Percentiles rank a stretch among this genome's conserved stretches.
Evolutionary conservation across 495 filamentous ascomycete genomes (phyloP).

Genomic region (Entonaema liquescens): DNA sequence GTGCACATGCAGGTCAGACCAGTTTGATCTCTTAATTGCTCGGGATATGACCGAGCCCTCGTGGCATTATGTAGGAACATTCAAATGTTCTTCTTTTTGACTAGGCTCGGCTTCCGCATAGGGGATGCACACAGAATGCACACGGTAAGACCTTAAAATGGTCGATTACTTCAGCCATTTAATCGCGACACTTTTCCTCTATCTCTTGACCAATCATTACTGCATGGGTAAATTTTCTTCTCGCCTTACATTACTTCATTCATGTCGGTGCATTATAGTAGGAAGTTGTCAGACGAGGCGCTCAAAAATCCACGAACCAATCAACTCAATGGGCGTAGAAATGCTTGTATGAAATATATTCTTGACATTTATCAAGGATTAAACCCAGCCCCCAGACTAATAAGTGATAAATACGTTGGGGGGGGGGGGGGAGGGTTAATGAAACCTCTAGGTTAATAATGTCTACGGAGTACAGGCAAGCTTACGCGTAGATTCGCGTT

Average conservation of each 20-base stretch:
- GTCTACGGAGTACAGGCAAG: not conserved
- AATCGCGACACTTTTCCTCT: not conserved
- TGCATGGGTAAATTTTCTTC: not conserved
- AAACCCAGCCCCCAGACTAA: not conserved
- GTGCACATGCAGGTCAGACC: not conserved
- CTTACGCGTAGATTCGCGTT: conserved; percentile 42
- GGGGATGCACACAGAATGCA: not conserved
- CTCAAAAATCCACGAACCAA: not conserved
- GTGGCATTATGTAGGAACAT: not conserved
- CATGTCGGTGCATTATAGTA: not conserved
- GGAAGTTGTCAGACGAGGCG: not conserved
- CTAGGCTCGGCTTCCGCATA: not conserved
- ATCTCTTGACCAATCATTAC: not conserved
- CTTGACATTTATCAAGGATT: not conserved
- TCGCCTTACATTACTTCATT: not conserved
- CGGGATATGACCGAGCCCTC: not conserved
- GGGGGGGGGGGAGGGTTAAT: conserved; percentile 14
- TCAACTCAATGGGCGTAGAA: not conserved
- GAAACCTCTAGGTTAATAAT: conserved; percentile 10
- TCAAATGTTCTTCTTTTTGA: not conserved
- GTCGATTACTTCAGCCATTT: no score
- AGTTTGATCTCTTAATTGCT: not conserved
- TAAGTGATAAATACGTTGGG: conserved; percentile 9
- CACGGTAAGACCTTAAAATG: not conserved
- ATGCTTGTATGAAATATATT: not conserved